Base-by-base conservation (phyloP, 2,329 filamentous ascomycete species). In the Monosporascus sp. region DNA sequence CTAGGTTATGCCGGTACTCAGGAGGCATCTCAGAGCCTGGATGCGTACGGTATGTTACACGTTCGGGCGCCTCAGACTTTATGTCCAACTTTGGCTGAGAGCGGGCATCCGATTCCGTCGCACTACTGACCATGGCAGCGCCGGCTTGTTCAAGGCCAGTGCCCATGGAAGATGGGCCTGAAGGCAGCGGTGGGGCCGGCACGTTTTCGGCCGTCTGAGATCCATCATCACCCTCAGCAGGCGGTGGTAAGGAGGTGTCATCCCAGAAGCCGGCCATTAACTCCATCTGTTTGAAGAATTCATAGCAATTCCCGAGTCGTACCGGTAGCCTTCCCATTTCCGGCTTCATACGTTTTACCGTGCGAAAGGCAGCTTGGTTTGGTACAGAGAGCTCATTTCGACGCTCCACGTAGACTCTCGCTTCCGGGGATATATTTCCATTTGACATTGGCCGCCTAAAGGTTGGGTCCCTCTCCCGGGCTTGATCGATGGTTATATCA, bases 271-370 rank as follows among this genome's bases (percentile, higher is more conserved):
- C 63, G 2, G 81, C 79, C 62, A 85, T 77, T 26, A 75, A 65
- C 60, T 87, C 84, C 20, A 87, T 72, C 59, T 82, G 80, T 50
- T 81, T 80, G 69, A 80, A 87, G 67, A 87, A 86, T 66, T 86
- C 84, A 60, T 85, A 86, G 5, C 80, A 78, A 59, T 85, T 85
- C 15, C 84, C 84, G 7, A 87, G 68, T 7, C 82, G 78, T 31
- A 78, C 75, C 37, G 78, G 72, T 46, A 74, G 70, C 61, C 78
- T 77, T 41, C 82, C 84, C 41, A 75, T 76, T 37, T 76, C 74
- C 1, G 79, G 71, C 6, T 76, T 74, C n/a, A 85, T 71, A 45
- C 84, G 78, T 24, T 82, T 78, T 51, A 86, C 77, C 1, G 81
- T 81, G 26, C 82, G 78, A 63, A 84, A 87, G 7, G 83, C 84